Evolutionary conservation across 768 basidiomycete species (phyloP).

Genomic region (Saitozyma sp.): DNA sequence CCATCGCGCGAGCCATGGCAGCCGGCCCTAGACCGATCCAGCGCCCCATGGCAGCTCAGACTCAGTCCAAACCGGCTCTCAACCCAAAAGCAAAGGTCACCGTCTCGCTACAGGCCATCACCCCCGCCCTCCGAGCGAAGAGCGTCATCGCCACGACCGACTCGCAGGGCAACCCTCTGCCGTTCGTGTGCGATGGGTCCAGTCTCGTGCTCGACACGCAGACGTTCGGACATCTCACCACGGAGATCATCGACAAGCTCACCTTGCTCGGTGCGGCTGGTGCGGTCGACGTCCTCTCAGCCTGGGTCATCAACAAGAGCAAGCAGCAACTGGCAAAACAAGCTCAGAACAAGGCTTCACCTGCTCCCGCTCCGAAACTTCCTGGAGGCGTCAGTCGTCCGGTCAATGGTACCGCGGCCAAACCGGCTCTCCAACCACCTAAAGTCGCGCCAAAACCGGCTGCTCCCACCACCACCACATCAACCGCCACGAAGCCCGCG

Average conservation of each 20-base stretch:
- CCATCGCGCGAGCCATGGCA: slow-evolving; percentile 1
- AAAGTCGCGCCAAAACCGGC: background rate
- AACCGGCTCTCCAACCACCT: slow-evolving; percentile 1
- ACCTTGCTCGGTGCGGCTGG: slow-evolving; percentile 34
- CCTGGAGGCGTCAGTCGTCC: background rate
- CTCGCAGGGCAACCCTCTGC: slow-evolving; percentile 35
- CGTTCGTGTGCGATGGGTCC: slow-evolving; percentile 41
- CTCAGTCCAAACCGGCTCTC: slow-evolving; percentile 8
- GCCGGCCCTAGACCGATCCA: slow-evolving; percentile 1
- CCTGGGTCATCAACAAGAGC: slow-evolving; percentile 46
- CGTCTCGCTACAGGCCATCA: slow-evolving; percentile 39
- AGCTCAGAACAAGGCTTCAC: slow-evolving; percentile 11
- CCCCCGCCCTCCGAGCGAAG: slow-evolving; percentile 35
- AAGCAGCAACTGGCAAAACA: slow-evolving; percentile 31
- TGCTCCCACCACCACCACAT: background rate
- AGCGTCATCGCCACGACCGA: slow-evolving; percentile 33
- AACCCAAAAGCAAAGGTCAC: slow-evolving; percentile 40
- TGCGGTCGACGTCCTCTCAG: slow-evolving; percentile 41
- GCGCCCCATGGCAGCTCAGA: slow-evolving; percentile 15
- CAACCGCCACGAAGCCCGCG: background rate
- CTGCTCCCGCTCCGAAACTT: background rate
- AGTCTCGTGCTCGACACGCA: slow-evolving; percentile 35
- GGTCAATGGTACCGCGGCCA: slow-evolving; percentile 1
- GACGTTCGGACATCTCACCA: slow-evolving; percentile 41
- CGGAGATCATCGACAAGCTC: slow-evolving; percentile 38